phyloP scores from a whole-genome alignment of 2,329 filamentous ascomycete genomes.

The Endoconidiophora laricicola region DNA sequence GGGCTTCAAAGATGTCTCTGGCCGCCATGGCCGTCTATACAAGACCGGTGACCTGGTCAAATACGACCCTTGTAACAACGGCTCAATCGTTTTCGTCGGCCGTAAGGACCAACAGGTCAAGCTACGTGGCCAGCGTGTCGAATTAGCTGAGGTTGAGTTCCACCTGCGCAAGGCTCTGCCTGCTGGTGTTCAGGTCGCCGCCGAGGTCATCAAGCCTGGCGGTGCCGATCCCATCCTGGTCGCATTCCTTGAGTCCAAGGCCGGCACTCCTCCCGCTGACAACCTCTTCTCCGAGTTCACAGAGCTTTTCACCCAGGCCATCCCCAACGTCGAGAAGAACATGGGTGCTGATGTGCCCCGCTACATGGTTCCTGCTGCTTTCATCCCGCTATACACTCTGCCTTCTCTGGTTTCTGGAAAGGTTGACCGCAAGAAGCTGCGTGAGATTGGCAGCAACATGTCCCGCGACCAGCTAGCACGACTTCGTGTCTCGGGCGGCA shows the following conservation, averaged over 20 bases:
- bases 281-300: slow-evolving; percentile 19
- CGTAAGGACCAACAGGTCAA: slow-evolving; percentile 55
- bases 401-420: slow-evolving; percentile 32
- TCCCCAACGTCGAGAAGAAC: slow-evolving; percentile 19
- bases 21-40: slow-evolving; percentile 32
- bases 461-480: slow-evolving; percentile 18
- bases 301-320: slow-evolving; percentile 19
- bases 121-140: slow-evolving; percentile 47
- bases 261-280: slow-evolving; percentile 16
- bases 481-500: slow-evolving; percentile 15
- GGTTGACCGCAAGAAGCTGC: slow-evolving; percentile 31
- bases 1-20: slow-evolving; percentile 21
- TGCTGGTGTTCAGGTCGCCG: slow-evolving; percentile 25
- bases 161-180: slow-evolving; percentile 30
- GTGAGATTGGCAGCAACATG: slow-evolving; percentile 27
- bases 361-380: slow-evolving; percentile 33
- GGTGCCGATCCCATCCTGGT: slow-evolving; percentile 29
- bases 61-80: slow-evolving; percentile 36
- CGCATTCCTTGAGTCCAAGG: slow-evolving; percentile 25
- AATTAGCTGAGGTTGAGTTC: slow-evolving; percentile 37
- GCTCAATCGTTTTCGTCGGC: slow-evolving; percentile 39
- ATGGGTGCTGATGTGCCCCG: slow-evolving; percentile 23
- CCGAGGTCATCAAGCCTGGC: slow-evolving; percentile 32
- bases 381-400: slow-evolving; percentile 29
- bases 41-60: slow-evolving; percentile 43